Evolutionary conservation across 176 grass and related monocot species (phyloP).

Genomic region (Lolium rigidum): DNA sequence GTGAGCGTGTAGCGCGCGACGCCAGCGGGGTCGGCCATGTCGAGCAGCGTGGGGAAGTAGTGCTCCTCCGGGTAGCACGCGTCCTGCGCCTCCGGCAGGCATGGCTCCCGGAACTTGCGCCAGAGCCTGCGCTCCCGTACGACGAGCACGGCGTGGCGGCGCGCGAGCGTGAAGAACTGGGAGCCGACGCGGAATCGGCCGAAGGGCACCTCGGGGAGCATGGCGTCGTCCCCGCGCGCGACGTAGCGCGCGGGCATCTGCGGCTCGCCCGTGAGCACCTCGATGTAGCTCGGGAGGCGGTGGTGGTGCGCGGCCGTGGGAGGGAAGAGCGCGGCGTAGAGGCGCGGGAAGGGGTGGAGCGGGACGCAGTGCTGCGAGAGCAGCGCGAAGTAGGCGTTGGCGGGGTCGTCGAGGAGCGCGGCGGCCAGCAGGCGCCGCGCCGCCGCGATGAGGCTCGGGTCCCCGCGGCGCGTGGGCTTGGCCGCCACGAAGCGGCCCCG

Average conservation of each 20-base stretch:
- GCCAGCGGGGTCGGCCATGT: conserved; percentile 75
- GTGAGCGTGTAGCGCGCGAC: conserved; percentile 77
- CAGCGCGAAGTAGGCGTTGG: conserved; percentile 84
- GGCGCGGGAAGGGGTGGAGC: conserved; percentile 69
- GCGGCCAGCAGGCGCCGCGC: conserved; percentile 67
- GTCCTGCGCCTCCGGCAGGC: conserved; percentile 46
- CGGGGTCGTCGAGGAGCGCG: conserved; percentile 67
- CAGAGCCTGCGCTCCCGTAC: conserved; percentile 80
- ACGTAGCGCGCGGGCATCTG: conserved; percentile 58
- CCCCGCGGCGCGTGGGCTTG: conserved; percentile 63
- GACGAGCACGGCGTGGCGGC: conserved; percentile 76
- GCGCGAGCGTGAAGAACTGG: conserved; percentile 84
- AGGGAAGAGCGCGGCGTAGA: conserved; percentile 59
- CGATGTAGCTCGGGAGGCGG: conserved; percentile 77
- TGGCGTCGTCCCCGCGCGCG: conserved; percentile 63
- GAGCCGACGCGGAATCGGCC: conserved; percentile 77
- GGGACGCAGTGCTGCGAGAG: conserved; percentile 83
- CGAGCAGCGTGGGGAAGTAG: conserved; percentile 89
- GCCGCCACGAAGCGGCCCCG: conserved; percentile 66
- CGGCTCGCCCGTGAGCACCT: conserved; percentile 82
- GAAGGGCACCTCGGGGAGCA: conserved; percentile 89
- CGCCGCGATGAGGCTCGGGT: conserved; percentile 81
- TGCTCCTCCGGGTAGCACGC: conserved; percentile 95
- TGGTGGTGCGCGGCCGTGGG: not conserved
- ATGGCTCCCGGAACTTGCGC: conserved; percentile 76